These are phyloP conservation scores for Protea cynaroides DNA, from an alignment of 164 flowering plant genomes.

Conservation along the genomic window DNA sequence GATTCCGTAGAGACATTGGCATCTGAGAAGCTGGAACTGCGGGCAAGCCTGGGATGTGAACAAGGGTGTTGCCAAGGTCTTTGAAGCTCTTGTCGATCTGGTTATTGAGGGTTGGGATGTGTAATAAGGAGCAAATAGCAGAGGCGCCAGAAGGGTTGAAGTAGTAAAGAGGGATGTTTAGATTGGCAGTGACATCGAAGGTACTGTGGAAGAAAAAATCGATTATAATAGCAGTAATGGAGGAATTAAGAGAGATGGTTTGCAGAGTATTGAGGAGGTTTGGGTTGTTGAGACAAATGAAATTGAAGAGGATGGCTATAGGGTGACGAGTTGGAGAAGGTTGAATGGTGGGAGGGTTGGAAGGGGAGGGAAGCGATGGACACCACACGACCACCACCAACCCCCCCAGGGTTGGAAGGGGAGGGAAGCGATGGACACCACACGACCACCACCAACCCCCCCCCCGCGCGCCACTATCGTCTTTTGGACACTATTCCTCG, in stretches of 20 bases:
- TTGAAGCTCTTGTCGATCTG: conserved; percentile 5
- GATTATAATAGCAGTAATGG: conserved; percentile 27
- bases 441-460: no score
- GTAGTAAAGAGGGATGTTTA: conserved; percentile 34
- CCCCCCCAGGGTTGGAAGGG: no score
- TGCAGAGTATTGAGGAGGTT: no score
- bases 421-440: no score
- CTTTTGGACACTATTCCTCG: no score
- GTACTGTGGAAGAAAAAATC: conserved; percentile 34
- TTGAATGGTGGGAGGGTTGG: background rate
- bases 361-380: conserved; percentile 36
- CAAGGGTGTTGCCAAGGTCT: no score
- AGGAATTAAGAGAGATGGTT: conserved; percentile 19
- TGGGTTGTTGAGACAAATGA: conserved; percentile 28
- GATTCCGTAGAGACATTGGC: conserved; percentile 16
- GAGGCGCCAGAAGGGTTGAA: conserved; percentile 34
- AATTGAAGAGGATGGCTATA: conserved; percentile 15
- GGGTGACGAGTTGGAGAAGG: conserved; percentile 9
- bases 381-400: no score
- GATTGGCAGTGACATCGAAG: conserved; percentile 14
- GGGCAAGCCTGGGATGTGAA: conserved; percentile 38
- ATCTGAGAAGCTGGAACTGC: conserved; percentile 22
- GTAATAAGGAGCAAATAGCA: conserved; percentile 15
- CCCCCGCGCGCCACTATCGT: no score
- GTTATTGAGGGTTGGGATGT: conserved; percentile 25